Evolutionary conservation across 805 yeast species (phyloP), one percentile per base, ranked within the genome.

Genomic region (Lipomyces chichibuensis): DNA sequence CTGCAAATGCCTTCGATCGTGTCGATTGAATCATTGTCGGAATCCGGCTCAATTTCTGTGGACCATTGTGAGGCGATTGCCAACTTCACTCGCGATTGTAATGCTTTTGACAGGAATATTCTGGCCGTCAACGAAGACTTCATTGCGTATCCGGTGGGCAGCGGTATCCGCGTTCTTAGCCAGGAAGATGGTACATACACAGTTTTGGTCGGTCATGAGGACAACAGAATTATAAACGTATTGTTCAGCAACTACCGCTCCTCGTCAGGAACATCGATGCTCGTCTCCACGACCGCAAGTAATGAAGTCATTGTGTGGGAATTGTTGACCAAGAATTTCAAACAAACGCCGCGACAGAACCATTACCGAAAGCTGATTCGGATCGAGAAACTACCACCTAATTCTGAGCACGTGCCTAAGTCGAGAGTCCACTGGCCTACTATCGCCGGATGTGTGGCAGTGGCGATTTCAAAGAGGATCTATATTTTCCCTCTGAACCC

Each of bases 271-370:
- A 55, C 69, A 1, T 60, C 71, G 2, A 43, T 69, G 25, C 61
- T 69, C 23, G 71, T 67, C 13, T 69, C 71, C 7, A 69, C 64
- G 11, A 67, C 71, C 11, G 71, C 59, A 13, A 61, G 32, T 53
- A 69, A 67, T 25, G 71, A 69, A 35, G 60, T 69, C n/a, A 66
- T 69, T 43, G 70, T 65, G 2, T 69, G 71, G 71, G 71, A 69
- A 51, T 55, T 69, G 11, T 25, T 67, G 46, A 60, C 67, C 27
- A 68, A 32, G 56, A 60, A 51, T n/a, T 69, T 69, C 46, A 56
- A 53, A 23, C 46, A 13, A 11, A 51, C 66, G 20, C 46, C 66
- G 2, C 60, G 67, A n/a, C 60, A 65, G 27, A 65, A 60, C 11
- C 69, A 66, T 33, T 69, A 69, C 49, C 65, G 63, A 25, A 69